Base-by-base conservation (phyloP, 805 yeast genomes). In the Candida adriatica region DNA sequence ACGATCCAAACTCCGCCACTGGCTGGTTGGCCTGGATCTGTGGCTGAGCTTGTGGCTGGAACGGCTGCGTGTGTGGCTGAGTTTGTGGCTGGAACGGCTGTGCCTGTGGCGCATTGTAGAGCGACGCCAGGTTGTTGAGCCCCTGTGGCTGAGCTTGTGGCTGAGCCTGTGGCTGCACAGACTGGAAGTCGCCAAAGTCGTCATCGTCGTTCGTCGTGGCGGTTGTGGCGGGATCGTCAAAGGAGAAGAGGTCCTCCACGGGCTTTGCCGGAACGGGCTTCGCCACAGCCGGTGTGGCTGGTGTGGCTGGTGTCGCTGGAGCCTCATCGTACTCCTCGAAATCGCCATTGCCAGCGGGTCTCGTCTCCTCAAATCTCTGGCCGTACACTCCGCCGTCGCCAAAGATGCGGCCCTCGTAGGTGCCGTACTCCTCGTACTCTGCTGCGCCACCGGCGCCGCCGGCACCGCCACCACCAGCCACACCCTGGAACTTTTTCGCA, bases 171-270 rank as follows among this genome's bases (percentile, higher is more conserved):
- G 31, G 39, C 4, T 71, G 75, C 9, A 86, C 81, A 37, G 67
- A 59, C 55, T 82, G 90, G 67, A 82, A 82, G 43, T 82, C 92
- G 42, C 81, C 86, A 52, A 83, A 83, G 24, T 82, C 92, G 41
- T 80, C 86, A 34, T 70, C 73, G 18, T 71, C 82, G 8, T 68
- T 74, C 6, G 54, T 38, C 4, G 46, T 26, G 6, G 47, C 33
- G 14, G 51, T 43, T 17, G 55, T 13, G 1, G 38, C 16, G 24
- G 37, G 30, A 24, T 54, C 60, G 31, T 61, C 70, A 38, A 70
- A 66, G 18, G 66, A 63, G 38, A 71, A 68, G 39, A 73, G 62
- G 46, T 77, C 83, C 33, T 47, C 50, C 6, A 59, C 42, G 16
- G 53, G 48, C 34, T 43, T 42, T 11, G 49, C 37, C 2, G 64